Evolutionary conservation across 108 stramenopile species (phyloP), one percentile per base, ranked within the genome.

Genomic region (Fragilariopsis cylindrus): DNA sequence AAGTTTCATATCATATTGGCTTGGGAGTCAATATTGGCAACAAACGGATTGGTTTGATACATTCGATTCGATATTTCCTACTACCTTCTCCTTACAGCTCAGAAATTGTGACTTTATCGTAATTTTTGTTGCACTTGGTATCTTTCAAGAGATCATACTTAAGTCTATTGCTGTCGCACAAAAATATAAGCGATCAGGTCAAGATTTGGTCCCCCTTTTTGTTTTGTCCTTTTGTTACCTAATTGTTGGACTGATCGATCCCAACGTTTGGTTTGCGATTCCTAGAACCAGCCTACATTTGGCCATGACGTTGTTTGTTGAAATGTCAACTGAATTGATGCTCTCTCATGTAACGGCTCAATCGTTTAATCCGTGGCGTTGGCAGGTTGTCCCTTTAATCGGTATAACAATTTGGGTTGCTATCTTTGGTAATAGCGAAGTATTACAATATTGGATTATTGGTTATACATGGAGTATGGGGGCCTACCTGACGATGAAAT

Each of bases 281-380:
- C 92, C 90, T 42, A 77, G 95, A 69, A 91, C 84, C 16, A 68
- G 73, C 55, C 71, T 92, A 73, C 85, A 87, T 77, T 62, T 96
- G 53, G 69, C 85, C 15, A 78, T 79, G 46, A 75, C 80, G 1
- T 65, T 92, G 46, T 96, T 94, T 73, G 89, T 88, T 9, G 95
- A 96, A 77, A 82, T 83, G 66, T 82, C 83, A n/a, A 92, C 92
- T 39, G 88, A 86, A 12, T 62, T 96, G 41, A 96, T 96, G 95
- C 67, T 94, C 65, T 86, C 87, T 56, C 95, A 94, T 74, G 83
- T 92, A 76, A 90, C 92, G 2, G 64, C 82, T 11, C 73, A 88
- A 75, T 41, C 65, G 3, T 90, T 82, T 62, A 13, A 62, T 41
- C 69, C 78, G 0, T 71, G 71, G 12, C 72, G 88, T 57, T 89